Percentiles rank a stretch among this genome's conserved stretches.
These are phyloP conservation scores for Flaveria trinervia DNA, from an alignment of 129 eudicot species.

Conservation along the genomic window DNA sequence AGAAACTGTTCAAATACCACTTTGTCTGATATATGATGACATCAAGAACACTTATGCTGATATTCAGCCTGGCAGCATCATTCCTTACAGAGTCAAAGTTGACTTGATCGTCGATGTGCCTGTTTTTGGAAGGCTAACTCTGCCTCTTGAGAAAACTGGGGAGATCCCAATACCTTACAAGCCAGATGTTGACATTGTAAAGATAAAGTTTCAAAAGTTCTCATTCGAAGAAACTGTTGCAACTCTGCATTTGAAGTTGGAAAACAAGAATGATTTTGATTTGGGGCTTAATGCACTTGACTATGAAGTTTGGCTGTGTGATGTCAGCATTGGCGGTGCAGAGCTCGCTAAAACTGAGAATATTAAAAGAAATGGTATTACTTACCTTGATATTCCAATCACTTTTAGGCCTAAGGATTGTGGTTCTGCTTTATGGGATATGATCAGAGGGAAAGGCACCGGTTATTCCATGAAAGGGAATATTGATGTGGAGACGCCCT, in stretches of 20 bases:
- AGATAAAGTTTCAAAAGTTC: slow-evolving; percentile 75
- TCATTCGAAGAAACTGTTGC: slow-evolving; percentile 93
- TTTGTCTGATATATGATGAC: slow-evolving; percentile 71
- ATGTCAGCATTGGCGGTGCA: slow-evolving; percentile 85
- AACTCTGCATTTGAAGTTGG: slow-evolving; percentile 77
- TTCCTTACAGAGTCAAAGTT: slow-evolving; percentile 80
- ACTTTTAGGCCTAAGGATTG: slow-evolving; percentile 96
- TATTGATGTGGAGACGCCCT: slow-evolving; percentile 89
- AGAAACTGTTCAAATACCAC: slow-evolving; percentile 83
- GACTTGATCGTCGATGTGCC: slow-evolving; percentile 92
- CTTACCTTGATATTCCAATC: slow-evolving; percentile 71
- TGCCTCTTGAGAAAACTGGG: slow-evolving; percentile 91
- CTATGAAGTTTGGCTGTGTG: slow-evolving; percentile 88
- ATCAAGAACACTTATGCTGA: slow-evolving; percentile 70
- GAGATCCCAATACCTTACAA: slow-evolving; percentile 93
- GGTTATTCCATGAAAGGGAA: slow-evolving; percentile 92
- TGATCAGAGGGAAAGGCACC: slow-evolving; percentile 98
- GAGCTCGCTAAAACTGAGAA: slow-evolving; percentile 63
- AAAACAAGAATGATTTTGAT: slow-evolving; percentile 91
- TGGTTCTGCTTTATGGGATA: slow-evolving; percentile 98
- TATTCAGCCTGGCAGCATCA: slow-evolving; percentile 85
- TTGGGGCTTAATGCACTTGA: slow-evolving; percentile 75
- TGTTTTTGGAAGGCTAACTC: slow-evolving; percentile 76
- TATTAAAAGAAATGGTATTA: slow-evolving; percentile 59
- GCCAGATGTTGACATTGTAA: slow-evolving; percentile 92